Evolutionary conservation across 192 early-diverging fungal species (phyloP), one percentile per base, ranked within the genome.

Genomic region (Geosiphon pyriformis): DNA sequence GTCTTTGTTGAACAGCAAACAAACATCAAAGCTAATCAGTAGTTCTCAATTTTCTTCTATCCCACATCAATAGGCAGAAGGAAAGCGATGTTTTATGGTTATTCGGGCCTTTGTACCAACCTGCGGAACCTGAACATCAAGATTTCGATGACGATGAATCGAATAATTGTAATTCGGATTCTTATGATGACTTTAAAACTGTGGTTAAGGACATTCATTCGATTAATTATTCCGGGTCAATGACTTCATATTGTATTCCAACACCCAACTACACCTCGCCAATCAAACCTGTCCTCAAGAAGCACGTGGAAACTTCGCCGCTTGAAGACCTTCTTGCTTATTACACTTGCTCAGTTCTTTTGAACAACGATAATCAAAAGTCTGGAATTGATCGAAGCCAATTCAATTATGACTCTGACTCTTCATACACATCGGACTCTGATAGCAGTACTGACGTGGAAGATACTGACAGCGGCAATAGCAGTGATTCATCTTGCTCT

Each of bases 1-100:
- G n/a, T n/a, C n/a, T n/a, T n/a, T n/a, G n/a, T n/a, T n/a, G n/a
- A n/a, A n/a, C n/a, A 63, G 51, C 26, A 51, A 8, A 51, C n/a
- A 29, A 51, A 20, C 7, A 61, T 17, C 0, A 47, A 25, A 6
- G 22, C 27, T 11, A 33, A 32, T 12, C n/a, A 66, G 12, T 30
- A 11, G 56, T 31, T 42, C 2, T 29, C 33, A n/a, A 32, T 34
- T 54, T 32, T 65, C n/a, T 42, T 8, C 26, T 37, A 29, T 42
- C 46, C 37, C n/a, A n/a, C n/a, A n/a, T n/a, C n/a, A 52, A 31
- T 66, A 66, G 64, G 64, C 64, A 66, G 56, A 66, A 66, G 35
- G 64, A 66, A 56, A 55, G 64, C 4, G 64, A 66, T 31, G 47
- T 66, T 2, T 50, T 66, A 37, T 66, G 64, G 64, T 57, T 66